Conservation (phyloP, 441 rosid genomes). For the Gossypium lobatum region DNA sequence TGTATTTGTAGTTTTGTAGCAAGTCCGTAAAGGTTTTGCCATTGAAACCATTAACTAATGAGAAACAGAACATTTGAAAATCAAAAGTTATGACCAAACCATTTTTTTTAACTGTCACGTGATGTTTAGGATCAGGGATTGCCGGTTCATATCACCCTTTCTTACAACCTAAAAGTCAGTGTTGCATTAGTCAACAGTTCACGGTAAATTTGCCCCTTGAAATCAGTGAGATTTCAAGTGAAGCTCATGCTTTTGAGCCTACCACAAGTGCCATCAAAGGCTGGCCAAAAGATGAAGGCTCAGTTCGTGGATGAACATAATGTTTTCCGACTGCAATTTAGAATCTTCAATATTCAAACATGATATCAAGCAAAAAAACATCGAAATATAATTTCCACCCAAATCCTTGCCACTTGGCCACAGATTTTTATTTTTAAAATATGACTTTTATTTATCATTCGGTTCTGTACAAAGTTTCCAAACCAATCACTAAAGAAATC, state of each 20-base stretch:
- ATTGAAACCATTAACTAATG: not conserved
- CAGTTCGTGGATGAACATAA: not conserved
- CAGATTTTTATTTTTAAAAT: not conserved
- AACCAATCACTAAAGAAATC: constrained; percentile 16
- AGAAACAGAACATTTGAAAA: not conserved
- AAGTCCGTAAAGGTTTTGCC: not conserved
- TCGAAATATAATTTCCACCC: not conserved
- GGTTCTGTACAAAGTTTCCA: constrained; percentile 37
- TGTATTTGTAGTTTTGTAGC: not conserved
- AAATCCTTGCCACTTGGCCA: not conserved
- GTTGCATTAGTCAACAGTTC: not conserved
- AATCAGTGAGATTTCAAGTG: not conserved
- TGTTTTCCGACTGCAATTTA: not conserved
- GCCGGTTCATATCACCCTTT: not conserved
- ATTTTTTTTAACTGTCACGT: not conserved
- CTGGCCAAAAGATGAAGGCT: not conserved
- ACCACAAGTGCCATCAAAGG: not conserved
- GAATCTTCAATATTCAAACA: not conserved
- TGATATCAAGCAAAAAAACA: not conserved
- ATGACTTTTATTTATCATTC: constrained; percentile 8
- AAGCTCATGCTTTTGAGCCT: not conserved
- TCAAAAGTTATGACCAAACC: not conserved
- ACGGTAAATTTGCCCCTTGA: not conserved
- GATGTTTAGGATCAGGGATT: not conserved
- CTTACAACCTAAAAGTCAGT: not conserved